Evolutionary conservation across 1,284 basidiomycete genomes (phyloP).

Genomic region (Puccinia horiana): DNA sequence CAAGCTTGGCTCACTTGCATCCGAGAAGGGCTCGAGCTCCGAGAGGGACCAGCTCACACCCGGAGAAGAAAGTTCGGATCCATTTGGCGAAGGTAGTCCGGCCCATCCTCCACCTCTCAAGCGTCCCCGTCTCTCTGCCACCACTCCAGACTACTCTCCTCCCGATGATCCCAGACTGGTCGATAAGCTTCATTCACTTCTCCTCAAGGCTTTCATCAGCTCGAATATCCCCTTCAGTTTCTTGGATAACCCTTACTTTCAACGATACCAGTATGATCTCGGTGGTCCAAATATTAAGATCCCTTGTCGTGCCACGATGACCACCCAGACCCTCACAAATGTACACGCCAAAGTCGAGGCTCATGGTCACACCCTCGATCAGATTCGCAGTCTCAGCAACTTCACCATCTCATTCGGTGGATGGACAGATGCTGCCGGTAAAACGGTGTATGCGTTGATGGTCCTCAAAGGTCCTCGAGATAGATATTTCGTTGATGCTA

Average conservation of each 20-base stretch:
- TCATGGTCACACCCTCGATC: neutral
- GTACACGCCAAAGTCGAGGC: neutral
- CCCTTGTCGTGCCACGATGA: neutral
- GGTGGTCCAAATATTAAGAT: neutral
- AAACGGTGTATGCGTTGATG: neutral
- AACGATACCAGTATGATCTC: neutral
- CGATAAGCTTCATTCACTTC: neutral
- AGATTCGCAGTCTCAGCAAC: neutral
- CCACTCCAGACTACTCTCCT: neutral
- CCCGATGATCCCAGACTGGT: neutral
- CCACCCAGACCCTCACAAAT: neutral
- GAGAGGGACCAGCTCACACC: neutral
- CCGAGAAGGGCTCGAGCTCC: neutral
- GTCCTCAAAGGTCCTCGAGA: neutral
- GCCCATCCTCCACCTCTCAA: too few relatives aligned
- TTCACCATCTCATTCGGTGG: constrained; percentile 3
- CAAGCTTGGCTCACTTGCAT: neutral
- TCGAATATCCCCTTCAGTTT: neutral
- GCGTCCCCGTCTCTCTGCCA: too few relatives aligned
- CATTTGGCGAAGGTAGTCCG: neutral
- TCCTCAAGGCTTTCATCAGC: constrained; percentile 1
- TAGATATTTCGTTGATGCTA: neutral
- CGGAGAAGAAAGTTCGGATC: neutral
- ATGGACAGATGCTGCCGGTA: constrained; percentile 12
- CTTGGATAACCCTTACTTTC: constrained; percentile 6